Evolutionary conservation across 1,139 yeast genomes (phyloP).

Genomic region (Ashbya aceris): DNA sequence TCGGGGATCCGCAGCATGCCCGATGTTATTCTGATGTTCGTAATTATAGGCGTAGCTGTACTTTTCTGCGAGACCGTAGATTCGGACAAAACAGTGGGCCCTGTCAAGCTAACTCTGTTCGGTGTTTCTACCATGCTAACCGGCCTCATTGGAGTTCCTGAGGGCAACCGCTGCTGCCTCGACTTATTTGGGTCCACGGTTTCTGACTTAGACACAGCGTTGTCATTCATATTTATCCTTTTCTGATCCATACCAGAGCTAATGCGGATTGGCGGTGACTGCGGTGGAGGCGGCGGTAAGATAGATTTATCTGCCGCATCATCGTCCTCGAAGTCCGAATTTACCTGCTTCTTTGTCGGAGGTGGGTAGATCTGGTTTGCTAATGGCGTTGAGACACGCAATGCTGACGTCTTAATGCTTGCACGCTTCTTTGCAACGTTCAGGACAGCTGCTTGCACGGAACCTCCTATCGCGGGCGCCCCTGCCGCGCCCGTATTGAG

Average conservation of each 20-base stretch:
- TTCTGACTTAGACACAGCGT: slow-evolving; percentile 28
- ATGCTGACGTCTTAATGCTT: slow-evolving; percentile 15
- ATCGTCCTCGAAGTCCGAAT: slow-evolving; percentile 23
- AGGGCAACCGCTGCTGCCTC: slow-evolving; percentile 25
- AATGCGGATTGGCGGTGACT: slow-evolving; percentile 31
- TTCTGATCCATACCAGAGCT: slow-evolving; percentile 29
- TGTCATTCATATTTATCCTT: slow-evolving; percentile 20
- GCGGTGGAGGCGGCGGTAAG: slow-evolving; percentile 30
- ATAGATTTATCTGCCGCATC: slow-evolving; percentile 27
- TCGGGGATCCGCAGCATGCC: slow-evolving; percentile 50
- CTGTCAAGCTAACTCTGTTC: slow-evolving; percentile 26
- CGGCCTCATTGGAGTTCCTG: slow-evolving; percentile 24
- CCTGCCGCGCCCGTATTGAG: slow-evolving; percentile 12
- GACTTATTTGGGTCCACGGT: slow-evolving; percentile 32
- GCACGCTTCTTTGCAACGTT: slow-evolving; percentile 26
- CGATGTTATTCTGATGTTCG: slow-evolving; percentile 44
- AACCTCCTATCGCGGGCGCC: neutral
- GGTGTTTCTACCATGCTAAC: slow-evolving; percentile 22
- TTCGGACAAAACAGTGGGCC: slow-evolving; percentile 27
- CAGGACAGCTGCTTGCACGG: slow-evolving; percentile 8
- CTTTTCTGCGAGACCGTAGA: slow-evolving; percentile 7
- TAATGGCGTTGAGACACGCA: slow-evolving; percentile 31
- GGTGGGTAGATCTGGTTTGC: slow-evolving; percentile 33
- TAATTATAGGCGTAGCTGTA: slow-evolving; percentile 14
- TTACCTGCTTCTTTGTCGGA: slow-evolving; percentile 14